These are phyloP conservation scores for Solanum gandarillasii DNA, from an alignment of 257 asterid genomes.

Conservation along the genomic window DNA sequence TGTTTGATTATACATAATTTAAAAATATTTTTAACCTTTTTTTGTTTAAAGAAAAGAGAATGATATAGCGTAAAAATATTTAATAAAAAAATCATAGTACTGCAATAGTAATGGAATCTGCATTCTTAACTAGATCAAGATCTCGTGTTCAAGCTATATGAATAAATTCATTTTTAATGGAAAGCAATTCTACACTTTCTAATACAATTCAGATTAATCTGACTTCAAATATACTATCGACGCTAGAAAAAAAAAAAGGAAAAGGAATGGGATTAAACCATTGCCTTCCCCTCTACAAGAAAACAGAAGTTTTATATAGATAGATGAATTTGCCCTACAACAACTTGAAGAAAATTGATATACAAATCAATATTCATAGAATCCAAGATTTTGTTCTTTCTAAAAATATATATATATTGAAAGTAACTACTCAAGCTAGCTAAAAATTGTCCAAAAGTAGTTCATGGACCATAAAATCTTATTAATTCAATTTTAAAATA, in stretches of 20 bases:
- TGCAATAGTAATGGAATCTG: neutral
- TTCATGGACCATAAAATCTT: neutral
- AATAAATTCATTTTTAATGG: neutral
- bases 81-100: neutral
- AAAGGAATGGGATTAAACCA: neutral
- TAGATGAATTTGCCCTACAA: neutral
- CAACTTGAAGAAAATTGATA: neutral
- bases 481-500: neutral
- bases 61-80: neutral
- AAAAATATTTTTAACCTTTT: neutral
- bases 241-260: neutral
- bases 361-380: neutral
- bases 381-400: neutral
- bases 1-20: neutral
- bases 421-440: neutral
- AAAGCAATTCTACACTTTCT: neutral
- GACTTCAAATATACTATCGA: neutral
- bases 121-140: neutral
- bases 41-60: neutral
- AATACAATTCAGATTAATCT: neutral
- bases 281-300: neutral
- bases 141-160: fast-evolving
- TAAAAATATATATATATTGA: neutral
- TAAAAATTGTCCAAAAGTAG: neutral
- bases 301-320: neutral